phyloP scores from a whole-genome alignment of 2,329 filamentous ascomycete genomes.

The Trichoderma pleuroti region DNA sequence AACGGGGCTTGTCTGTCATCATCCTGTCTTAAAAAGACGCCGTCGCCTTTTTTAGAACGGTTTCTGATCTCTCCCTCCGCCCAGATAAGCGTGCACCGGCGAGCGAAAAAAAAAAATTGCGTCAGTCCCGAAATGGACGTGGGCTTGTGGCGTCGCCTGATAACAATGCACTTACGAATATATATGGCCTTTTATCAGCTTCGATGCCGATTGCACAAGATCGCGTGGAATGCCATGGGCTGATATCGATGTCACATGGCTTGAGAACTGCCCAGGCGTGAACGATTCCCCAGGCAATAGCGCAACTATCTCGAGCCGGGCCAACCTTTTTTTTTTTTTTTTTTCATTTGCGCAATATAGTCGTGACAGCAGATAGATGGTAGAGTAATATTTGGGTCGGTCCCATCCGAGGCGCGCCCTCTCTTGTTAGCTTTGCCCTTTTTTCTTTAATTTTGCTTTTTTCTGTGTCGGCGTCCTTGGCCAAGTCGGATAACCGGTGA shows the following conservation, averaged over 20 bases:
- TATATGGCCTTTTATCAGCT: background rate
- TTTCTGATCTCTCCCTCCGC: conserved; percentile 6
- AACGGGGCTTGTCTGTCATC: conserved; percentile 5
- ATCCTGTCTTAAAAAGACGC: conserved; percentile 5
- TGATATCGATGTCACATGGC: conserved; percentile 15
- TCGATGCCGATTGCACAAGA: background rate
- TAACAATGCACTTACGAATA: conserved; percentile 5
- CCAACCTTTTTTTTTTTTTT: conserved; percentile 4
- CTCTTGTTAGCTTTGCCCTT: background rate
- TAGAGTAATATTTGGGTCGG: background rate
- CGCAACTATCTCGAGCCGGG: background rate
- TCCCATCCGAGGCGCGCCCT: conserved; percentile 1
- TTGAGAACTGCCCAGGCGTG: background rate
- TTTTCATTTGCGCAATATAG: background rate
- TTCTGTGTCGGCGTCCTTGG: background rate
- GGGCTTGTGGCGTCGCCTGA: conserved; percentile 13
- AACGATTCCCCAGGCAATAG: background rate
- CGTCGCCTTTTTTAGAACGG: conserved; percentile 10
- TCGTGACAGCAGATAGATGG: background rate
- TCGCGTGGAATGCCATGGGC: background rate
- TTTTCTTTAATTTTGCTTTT: background rate
- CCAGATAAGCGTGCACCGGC: conserved; percentile 10
- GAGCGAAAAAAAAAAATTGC: background rate
- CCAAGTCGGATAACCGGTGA: conserved; percentile 6
- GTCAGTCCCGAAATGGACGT: conserved; percentile 8